Conservation (phyloP, 2,329 filamentous ascomycete species). For the Ophiobolus disseminans region DNA sequence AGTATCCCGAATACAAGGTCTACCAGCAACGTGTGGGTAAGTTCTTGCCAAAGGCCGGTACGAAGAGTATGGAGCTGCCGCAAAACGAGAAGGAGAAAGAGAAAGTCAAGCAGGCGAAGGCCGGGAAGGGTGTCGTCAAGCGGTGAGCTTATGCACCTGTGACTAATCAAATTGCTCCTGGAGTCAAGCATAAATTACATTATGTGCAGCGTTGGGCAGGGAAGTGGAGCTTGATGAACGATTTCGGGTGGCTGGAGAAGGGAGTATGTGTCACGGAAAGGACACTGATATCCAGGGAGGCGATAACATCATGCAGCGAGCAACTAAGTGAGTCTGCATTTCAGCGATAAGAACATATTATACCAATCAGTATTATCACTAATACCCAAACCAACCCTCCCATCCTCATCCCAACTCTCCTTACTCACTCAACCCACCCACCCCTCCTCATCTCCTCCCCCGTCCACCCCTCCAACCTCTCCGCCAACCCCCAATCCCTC, state of each 20-base stretch:
- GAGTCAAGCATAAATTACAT: too few relatives aligned
- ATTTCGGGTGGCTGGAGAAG: too few relatives aligned
- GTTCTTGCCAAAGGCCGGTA: slow-evolving; percentile 72
- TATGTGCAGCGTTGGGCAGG: too few relatives aligned
- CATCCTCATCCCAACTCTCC: background rate
- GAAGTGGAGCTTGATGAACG: too few relatives aligned
- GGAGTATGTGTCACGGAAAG: too few relatives aligned
- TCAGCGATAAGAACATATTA: background rate
- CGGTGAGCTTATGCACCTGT: too few relatives aligned
- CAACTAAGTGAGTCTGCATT: background rate
- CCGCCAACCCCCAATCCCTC: slow-evolving; percentile 6
- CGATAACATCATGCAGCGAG: background rate
- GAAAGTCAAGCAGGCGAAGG: slow-evolving; percentile 28
- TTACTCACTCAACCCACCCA: slow-evolving; percentile 1
- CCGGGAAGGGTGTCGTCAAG: slow-evolving; percentile 25
- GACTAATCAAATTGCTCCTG: too few relatives aligned
- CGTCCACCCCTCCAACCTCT: slow-evolving; percentile 13
- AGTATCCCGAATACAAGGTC: slow-evolving; percentile 86
- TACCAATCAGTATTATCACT: too few relatives aligned
- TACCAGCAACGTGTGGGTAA: slow-evolving; percentile 85
- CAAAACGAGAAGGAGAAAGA: slow-evolving; percentile 29
- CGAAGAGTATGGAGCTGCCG: slow-evolving; percentile 38
- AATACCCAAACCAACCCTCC: background rate
- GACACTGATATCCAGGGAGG: background rate
- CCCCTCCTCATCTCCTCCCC: slow-evolving; percentile 5